Evolutionary conservation across 148 eudicot species (phyloP), one percentile per base, ranked within the genome.

Genomic region (Fagopyrum esculentum): DNA sequence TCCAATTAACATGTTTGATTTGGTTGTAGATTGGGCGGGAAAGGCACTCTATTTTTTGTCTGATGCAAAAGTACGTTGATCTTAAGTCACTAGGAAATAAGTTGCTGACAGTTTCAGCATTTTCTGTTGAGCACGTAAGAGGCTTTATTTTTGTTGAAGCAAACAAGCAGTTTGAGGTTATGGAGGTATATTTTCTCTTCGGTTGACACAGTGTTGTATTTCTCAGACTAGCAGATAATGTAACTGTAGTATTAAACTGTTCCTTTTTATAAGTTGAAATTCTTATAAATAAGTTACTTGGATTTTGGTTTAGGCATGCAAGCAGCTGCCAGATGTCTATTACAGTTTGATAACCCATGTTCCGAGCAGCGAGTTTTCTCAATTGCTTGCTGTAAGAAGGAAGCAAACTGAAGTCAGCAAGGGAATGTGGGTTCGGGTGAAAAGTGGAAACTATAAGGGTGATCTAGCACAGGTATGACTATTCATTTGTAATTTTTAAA

Each of bases 391-490:
- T 75, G 89, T 90, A 49, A 86, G 84, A 81, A 90, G 76, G 83
- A 90, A 85, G 76, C 74, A 76, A 57, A 77, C 75, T 83, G 93
- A 84, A 77, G 89, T 95, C 69, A 76, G 82, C 64, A 85, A 78
- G 60, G 97, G 92, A 71, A 85, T 89, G 71, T 95, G 99, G 99
- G 94, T 89, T 30, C 94, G 99, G 61, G 89, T 95, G 68, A 92
- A 92, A 85, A 90, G 75, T 79, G 99, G 99, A 68, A 87, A 75
- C 51, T 95, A 95, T 75, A 92, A 87, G 78, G 97, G 96, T 64
- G 99, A 95, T 79, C 82, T 95, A 69, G 96, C 92, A 61, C 90
- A 88, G 97, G 99, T 92, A 81, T 73, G 64, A n/a, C 17, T 64
- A 12, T 4, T 66, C n/a, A 66, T 12, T 3, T 71, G 59, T 7